Evolutionary conservation across 345 rosid genomes (phyloP).

Genomic region (Brassica juncea): DNA sequence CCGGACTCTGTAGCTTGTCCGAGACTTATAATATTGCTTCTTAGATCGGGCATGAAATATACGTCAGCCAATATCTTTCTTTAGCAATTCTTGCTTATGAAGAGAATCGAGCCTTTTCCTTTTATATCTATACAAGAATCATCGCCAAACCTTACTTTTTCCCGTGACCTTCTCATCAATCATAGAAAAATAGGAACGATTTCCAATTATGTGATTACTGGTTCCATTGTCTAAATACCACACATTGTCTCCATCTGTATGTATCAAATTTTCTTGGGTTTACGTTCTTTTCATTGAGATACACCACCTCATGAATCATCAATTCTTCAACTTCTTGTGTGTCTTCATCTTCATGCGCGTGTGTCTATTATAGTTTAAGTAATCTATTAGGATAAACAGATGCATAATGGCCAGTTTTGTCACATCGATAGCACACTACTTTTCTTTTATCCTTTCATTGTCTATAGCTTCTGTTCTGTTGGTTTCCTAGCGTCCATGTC

Average conservation of each 20-base stretch:
- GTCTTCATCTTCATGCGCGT: not conserved
- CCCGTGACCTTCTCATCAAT: not conserved
- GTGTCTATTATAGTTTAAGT: not conserved
- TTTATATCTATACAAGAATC: not conserved
- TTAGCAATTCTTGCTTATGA: not conserved
- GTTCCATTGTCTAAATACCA: not conserved
- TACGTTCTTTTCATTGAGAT: not conserved
- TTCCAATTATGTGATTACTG: not conserved
- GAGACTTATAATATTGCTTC: not conserved
- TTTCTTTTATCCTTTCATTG: not conserved
- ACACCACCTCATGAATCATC: not conserved
- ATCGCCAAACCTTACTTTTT: not conserved
- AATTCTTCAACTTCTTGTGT: not conserved
- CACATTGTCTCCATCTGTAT: not conserved
- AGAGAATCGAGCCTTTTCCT: not conserved
- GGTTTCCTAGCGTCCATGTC: too few relatives aligned
- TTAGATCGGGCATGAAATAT: not conserved
- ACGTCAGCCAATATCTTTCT: not conserved
- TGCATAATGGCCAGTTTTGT: not conserved
- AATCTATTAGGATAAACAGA: not conserved
- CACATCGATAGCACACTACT: not conserved
- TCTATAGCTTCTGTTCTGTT: not conserved
- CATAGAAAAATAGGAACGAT: not conserved
- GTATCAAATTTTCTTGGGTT: not conserved
- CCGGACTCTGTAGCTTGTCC: not conserved